Conservation (phyloP, 2,329 filamentous ascomycete genomes). For the Alternaria gansuensis region DNA sequence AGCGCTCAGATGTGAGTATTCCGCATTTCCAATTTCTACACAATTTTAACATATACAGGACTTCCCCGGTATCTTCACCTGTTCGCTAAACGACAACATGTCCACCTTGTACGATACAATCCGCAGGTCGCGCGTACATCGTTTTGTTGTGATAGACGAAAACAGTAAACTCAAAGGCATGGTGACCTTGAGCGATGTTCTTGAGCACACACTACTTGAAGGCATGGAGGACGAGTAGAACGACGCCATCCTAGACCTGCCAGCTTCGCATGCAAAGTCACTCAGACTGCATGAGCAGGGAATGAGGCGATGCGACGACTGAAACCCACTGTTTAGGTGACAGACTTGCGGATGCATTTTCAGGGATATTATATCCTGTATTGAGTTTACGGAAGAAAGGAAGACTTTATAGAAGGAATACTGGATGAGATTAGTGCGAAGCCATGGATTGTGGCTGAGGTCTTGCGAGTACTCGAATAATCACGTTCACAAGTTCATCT, state of each 20-base stretch:
- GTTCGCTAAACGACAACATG: constrained; percentile 86
- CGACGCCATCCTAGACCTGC: constrained; percentile 9
- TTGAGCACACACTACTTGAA: constrained; percentile 89
- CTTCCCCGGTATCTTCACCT: constrained; percentile 96
- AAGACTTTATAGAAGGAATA: not conserved
- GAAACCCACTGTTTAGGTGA: not conserved
- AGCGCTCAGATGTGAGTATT: constrained; percentile 73
- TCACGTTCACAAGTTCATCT: not conserved
- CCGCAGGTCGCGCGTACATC: constrained; percentile 91
- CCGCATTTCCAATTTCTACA: not conserved
- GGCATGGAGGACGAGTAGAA: constrained; percentile 66
- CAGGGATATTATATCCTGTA: not conserved
- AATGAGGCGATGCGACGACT: constrained; percentile 15
- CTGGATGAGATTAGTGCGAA: not conserved
- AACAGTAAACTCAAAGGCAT: constrained; percentile 85
- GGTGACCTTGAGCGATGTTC: constrained; percentile 92
- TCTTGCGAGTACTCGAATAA: not conserved
- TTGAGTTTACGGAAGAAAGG: not conserved
- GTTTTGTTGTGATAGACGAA: constrained; percentile 92
- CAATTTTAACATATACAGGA: constrained; percentile 64
- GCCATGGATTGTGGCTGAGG: not conserved
- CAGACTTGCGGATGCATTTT: not conserved
- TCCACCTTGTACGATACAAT: constrained; percentile 98
- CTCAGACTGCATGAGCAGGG: constrained; percentile 6
- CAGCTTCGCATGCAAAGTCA: constrained; percentile 13